Evolutionary conservation across 2,329 filamentous ascomycete genomes (phyloP).

Genomic region (Nemania bipapillata): DNA sequence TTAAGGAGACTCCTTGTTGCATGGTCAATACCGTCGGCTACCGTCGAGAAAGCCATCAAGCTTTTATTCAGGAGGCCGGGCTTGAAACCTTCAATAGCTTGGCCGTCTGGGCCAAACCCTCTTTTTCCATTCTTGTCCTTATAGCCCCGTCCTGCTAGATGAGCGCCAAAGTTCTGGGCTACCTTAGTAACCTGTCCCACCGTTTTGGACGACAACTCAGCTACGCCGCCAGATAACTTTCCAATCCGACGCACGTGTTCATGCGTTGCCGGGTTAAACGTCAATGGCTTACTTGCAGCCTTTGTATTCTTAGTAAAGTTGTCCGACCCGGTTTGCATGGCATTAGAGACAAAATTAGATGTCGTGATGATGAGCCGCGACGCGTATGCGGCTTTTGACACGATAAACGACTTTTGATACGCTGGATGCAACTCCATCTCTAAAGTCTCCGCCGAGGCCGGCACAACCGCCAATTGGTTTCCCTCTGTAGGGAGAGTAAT

Average conservation of each 20-base stretch:
- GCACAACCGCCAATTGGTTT: slow-evolving; percentile 71
- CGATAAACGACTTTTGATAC: slow-evolving; percentile 87
- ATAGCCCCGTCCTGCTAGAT: slow-evolving; percentile 70
- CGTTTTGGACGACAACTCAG: slow-evolving; percentile 83
- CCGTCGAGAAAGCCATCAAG: slow-evolving; percentile 93
- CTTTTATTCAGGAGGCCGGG: slow-evolving; percentile 94
- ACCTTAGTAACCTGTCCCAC: slow-evolving; percentile 84
- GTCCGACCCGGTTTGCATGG: slow-evolving; percentile 80
- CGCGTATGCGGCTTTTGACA: slow-evolving; percentile 85
- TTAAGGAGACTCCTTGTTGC: slow-evolving; percentile 81
- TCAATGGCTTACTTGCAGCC: slow-evolving; percentile 81
- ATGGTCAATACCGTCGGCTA: slow-evolving; percentile 92
- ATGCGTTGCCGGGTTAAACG: slow-evolving; percentile 87
- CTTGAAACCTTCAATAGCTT: slow-evolving; percentile 75
- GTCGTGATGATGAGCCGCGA: slow-evolving; percentile 93
- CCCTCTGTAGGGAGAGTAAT: slow-evolving; percentile 77
- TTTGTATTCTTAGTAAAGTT: slow-evolving; percentile 82
- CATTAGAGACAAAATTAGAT: slow-evolving; percentile 80
- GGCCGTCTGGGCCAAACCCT: slow-evolving; percentile 76
- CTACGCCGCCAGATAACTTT: slow-evolving; percentile 82
- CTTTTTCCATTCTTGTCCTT: slow-evolving; percentile 64
- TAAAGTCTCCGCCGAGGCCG: slow-evolving; percentile 76
- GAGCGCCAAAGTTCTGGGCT: slow-evolving; percentile 89
- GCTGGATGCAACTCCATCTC: slow-evolving; percentile 84
- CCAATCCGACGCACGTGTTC: slow-evolving; percentile 88